These are phyloP conservation scores for Cerrena zonata DNA, from an alignment of 1,284 basidiomycete species.

Conservation along the genomic window DNA sequence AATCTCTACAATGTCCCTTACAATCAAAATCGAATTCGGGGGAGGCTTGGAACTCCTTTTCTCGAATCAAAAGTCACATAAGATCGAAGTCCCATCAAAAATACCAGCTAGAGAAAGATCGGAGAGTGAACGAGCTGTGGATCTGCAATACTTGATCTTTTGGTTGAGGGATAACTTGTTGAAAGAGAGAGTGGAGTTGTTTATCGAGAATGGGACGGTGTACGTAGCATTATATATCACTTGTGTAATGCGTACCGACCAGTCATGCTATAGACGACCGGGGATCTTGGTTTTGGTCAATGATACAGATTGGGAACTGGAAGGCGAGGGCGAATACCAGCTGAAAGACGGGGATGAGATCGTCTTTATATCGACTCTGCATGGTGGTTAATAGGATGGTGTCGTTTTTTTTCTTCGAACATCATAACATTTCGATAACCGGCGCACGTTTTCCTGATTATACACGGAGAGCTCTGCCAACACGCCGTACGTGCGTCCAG, in stretches of 20 bases:
- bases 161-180: slow-evolving; percentile 77
- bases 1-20: slow-evolving; percentile 11
- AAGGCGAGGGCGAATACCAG: slow-evolving; percentile 86
- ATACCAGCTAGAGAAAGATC: slow-evolving; percentile 25
- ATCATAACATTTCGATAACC: too few relatives aligned
- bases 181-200: slow-evolving; percentile 83
- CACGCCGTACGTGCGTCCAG: too few relatives aligned
- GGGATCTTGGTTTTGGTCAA: slow-evolving; percentile 95
- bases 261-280: slow-evolving; percentile 62
- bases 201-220: slow-evolving; percentile 85
- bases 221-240: slow-evolving; percentile 39
- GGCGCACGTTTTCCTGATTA: too few relatives aligned
- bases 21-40: slow-evolving; percentile 62
- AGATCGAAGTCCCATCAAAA: slow-evolving; percentile 50
- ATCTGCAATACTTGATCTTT: slow-evolving; percentile 74
- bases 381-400: slow-evolving; percentile 62
- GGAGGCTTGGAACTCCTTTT: slow-evolving; percentile 84
- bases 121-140: slow-evolving; percentile 41
- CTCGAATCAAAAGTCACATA: slow-evolving; percentile 60
- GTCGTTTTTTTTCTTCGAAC: too few relatives aligned
- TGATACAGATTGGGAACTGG: slow-evolving; percentile 96
- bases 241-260: not conserved
- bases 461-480: too few relatives aligned
- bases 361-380: slow-evolving; percentile 93
- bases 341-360: slow-evolving; percentile 82